Percentiles rank a stretch among this genome's conserved stretches.
These are phyloP conservation scores for Colletotrichum sp. DNA, from an alignment of 2,329 filamentous ascomycete genomes.

Conservation along the genomic window DNA sequence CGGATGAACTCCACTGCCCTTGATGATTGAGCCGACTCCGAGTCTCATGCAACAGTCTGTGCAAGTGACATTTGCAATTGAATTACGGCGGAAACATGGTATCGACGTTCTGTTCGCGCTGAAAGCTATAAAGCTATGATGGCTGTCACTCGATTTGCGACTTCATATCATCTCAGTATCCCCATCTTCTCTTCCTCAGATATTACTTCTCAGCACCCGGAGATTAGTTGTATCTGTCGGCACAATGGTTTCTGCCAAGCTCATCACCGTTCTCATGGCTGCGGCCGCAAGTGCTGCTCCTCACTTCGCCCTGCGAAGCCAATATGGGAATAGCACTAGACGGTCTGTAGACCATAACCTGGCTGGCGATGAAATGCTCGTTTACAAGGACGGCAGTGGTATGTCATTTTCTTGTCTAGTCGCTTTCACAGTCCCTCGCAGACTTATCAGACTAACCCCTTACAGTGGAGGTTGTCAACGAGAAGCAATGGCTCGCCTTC, in stretches of 20 bases:
- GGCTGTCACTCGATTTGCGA: not conserved
- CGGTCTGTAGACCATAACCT: not conserved
- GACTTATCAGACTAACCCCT: fast-evolving
- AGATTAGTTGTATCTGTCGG: not conserved
- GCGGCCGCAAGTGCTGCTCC: constrained; percentile 2
- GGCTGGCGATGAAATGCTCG: not conserved
- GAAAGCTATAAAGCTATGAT: not conserved
- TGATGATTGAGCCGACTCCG: not conserved
- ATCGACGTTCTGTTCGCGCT: not conserved
- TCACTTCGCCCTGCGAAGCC: not conserved
- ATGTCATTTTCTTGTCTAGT: not conserved
- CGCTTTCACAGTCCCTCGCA: fast-evolving
- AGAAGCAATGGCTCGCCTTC: not conserved
- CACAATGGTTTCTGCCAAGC: not conserved
- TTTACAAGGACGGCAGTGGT: not conserved
- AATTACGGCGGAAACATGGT: not conserved
- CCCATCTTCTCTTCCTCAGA: not conserved
- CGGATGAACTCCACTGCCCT: not conserved
- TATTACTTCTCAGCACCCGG: not conserved
- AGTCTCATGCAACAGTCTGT: not conserved
- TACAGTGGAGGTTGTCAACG: not conserved
- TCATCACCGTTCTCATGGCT: constrained; percentile 1
- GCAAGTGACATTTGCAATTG: fast-evolving
- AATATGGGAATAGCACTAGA: not conserved
- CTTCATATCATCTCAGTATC: not conserved